Base-by-base conservation (phyloP, 306 rosid species). In the Macrotyloma uniflorum region DNA sequence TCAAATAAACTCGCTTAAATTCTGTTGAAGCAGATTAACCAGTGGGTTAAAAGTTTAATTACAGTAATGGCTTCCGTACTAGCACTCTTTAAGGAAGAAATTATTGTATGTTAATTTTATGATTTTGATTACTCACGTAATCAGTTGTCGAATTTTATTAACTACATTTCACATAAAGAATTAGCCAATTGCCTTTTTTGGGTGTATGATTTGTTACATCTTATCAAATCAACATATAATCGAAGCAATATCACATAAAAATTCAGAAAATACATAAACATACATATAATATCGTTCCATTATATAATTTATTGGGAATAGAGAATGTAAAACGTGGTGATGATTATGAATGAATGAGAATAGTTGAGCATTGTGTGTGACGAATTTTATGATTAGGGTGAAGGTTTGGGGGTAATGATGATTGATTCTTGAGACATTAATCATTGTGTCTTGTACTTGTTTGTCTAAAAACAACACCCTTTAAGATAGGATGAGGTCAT, bases 381-480 rank as follows among this genome's bases (percentile, higher is more conserved):
- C 2, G 55, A 75, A 64, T 20, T 76, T 65, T 9, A 65, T 65
- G 20, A 65, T 20, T 33, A 64, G 54, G 30, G 15, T 42, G 33
- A 45, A 67, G 54, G 75, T 23, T 68, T 67, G 49, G 77, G 76
- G 49, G 81, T 58, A 75, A 68, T 81, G 67, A 75, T 69, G 81
- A 70, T 74, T 74, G 32, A 51, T 68, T 62, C 16, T 5, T 11
- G 26, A 47, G 61, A 19, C 85, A 75, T 38, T 38, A 68, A 69
- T 81, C 12, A 68, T 81, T 49, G 73, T 75, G 77, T 75, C 81
- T 24, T 64, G 61, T 75, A 75, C 77, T 81, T 75, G 77, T 73
- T 69, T 75, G n/a, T 45, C 42, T 55, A 24, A 80, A 66, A 35
- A 43, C 19, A 74, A 24, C 18, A 19, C 2, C 38, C 18, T 54